Base-by-base conservation (phyloP, 2,329 filamentous ascomycete genomes). In the Diaporthe ampelina region DNA sequence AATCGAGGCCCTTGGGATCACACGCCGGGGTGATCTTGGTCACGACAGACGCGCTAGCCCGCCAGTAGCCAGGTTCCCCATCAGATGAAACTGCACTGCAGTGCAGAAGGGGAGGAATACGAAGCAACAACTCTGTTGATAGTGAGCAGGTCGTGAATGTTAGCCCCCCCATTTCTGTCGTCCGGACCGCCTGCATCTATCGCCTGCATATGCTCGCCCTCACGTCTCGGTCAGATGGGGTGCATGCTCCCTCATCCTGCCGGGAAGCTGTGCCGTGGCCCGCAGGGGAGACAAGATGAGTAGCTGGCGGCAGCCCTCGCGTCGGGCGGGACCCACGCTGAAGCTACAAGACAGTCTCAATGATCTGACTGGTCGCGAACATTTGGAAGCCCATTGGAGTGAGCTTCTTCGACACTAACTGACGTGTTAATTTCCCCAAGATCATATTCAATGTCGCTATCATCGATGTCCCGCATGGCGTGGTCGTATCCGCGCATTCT, bases 401-500 rank as follows among this genome's bases (percentile, higher is more conserved):
- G 70, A 58, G 70, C 45, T 40, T 54, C 70, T n/a, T 63, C 35
- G 45, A 72, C 35, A 72, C 57, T 63, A 61, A 54, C 19, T 59
- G 43, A 26, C 54, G 56, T 48, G 68, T 26, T 54, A 52, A 54
- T 63, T 40, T 72, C 57, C 57, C 70, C 19, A 72, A 43, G 45
- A 52, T 54, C 70, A 72, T 56, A 24, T 24, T 72, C 35, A 45
- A 63, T 54, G 57, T 63, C 70, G 70, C 54, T 61, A 72, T 72
- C 35, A 52, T 21, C 13, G 40, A 52, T 72, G 70, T 52, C 50
- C 70, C 57, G 70, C 70, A 72, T 63, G 40, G 48, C 32, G 70
- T 45, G 57, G 57, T 72, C 70, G 70, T 72, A 72, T 72, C 59
- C 57, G 57, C 59, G 70, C 32, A n/a, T 54, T 63, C 50, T 58